Evolutionary conservation across 2,329 filamentous ascomycete genomes (phyloP).

Genomic region (Venturiaceae sp.): DNA sequence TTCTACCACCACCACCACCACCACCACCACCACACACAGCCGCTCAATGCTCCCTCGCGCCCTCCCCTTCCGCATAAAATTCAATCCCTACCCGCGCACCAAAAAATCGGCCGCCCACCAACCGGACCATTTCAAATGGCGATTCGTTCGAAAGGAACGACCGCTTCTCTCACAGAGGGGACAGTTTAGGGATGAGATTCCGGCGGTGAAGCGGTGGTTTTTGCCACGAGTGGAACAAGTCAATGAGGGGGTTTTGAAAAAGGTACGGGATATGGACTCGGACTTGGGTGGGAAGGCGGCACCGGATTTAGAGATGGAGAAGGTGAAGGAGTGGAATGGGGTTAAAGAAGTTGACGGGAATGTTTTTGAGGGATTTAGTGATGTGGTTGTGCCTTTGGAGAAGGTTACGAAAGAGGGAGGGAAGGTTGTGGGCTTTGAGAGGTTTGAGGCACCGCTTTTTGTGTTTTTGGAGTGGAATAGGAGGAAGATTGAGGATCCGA

Average conservation of each 20-base stretch:
- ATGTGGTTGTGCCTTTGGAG: constrained; percentile 49
- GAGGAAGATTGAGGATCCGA: constrained; percentile 14
- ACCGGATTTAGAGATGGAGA: not conserved
- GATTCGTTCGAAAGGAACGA: not conserved
- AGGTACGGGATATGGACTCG: not conserved
- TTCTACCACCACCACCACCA: not conserved
- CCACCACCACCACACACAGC: not conserved
- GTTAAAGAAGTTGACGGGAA: not conserved
- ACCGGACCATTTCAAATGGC: not conserved
- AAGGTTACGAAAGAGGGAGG: constrained; percentile 27
- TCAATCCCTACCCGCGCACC: not conserved
- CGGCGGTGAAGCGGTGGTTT: not conserved
- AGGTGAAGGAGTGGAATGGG: not conserved
- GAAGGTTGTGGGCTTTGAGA: constrained; percentile 38
- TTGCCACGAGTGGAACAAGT: not conserved
- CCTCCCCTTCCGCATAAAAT: not conserved
- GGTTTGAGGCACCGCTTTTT: constrained; percentile 50
- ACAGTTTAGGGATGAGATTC: not conserved
- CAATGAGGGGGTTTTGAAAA: not conserved
- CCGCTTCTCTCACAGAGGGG: not conserved
- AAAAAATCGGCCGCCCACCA: not conserved
- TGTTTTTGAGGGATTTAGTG: constrained; percentile 10
- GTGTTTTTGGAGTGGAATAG: constrained; percentile 51
- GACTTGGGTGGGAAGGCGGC: not conserved
- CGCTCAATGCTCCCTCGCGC: not conserved